A percentile compares a stretch with the other conserved stretches of the same genome.
Evolutionary conservation across 192 early-diverging fungal genomes (phyloP).

Genomic region (Coemansia sp.): DNA sequence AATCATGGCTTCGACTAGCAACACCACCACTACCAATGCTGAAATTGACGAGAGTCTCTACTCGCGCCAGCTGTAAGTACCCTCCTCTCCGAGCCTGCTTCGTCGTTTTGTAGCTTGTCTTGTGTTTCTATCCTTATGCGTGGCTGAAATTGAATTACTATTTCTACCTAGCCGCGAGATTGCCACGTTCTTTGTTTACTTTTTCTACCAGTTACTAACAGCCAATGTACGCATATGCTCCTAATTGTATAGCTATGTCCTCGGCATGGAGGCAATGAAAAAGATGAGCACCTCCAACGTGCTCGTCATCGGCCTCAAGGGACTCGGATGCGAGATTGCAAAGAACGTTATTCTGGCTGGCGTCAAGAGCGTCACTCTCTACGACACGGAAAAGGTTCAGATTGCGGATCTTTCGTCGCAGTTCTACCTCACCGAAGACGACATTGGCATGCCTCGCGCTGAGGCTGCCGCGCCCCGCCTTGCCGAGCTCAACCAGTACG

Average conservation of each 20-base stretch:
- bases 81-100: neutral
- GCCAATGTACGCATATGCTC: neutral
- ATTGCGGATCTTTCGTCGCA: constrained; percentile 81
- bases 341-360: constrained; percentile 99
- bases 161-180: neutral
- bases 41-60: constrained; percentile 96
- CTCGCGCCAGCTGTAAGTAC: constrained; percentile 95
- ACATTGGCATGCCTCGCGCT: constrained; percentile 87
- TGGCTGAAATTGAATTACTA: neutral
- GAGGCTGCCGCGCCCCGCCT: constrained; percentile 72
- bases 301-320: constrained; percentile 92
- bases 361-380: constrained; percentile 96
- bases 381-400: constrained; percentile 76
- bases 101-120: neutral
- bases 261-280: constrained; percentile 95
- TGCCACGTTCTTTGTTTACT: neutral
- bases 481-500: constrained; percentile 96
- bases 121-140: neutral
- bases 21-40: constrained; percentile 14
- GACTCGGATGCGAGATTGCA: constrained; percentile 97
- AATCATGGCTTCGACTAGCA: constrained; percentile 14
- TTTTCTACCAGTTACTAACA: neutral
- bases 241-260: constrained; percentile 68
- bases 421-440: constrained; percentile 85
- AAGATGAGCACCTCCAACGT: constrained; percentile 97